A percentile compares a stretch with the other conserved stretches of the same genome.
phyloP scores from a whole-genome alignment of 2,329 filamentous ascomycete genomes.

The Sporothrix brunneoviolacea region DNA sequence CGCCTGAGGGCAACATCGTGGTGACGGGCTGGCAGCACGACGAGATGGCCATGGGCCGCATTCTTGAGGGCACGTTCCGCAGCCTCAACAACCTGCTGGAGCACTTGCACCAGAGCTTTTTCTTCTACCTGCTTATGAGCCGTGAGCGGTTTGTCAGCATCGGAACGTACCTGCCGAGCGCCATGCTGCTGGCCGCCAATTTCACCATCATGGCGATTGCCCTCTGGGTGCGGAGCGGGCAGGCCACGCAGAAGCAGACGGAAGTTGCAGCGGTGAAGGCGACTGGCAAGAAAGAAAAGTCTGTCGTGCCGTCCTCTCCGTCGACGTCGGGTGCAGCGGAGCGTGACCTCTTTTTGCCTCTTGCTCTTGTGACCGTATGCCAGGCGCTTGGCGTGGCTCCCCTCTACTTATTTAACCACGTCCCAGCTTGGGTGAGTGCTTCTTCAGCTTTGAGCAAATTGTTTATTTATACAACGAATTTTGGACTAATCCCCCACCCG shows the following conservation, averaged over 20 bases:
- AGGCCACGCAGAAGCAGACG: conserved; percentile 29
- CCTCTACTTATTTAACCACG: conserved; percentile 78
- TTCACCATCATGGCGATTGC: conserved; percentile 94
- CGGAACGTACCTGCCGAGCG: conserved; percentile 90
- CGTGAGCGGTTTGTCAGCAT: conserved; percentile 93
- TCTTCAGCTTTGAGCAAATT: no score
- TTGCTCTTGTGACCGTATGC: conserved; percentile 62
- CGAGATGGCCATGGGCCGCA: conserved; percentile 88
- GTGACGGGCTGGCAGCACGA: conserved; percentile 87
- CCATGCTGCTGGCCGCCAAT: conserved; percentile 92
- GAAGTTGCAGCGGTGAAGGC: conserved; percentile 19
- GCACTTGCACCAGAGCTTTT: conserved; percentile 97
- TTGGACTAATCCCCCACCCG: neutral
- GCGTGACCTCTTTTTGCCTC: conserved; percentile 63
- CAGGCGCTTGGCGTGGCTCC: conserved; percentile 76
- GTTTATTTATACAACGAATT: no score
- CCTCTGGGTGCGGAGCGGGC: conserved; percentile 86
- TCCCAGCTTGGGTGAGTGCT: conserved; percentile 57
- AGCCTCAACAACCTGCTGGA: conserved; percentile 95
- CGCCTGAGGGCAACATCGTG: conserved; percentile 35
- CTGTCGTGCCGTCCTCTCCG: no score
- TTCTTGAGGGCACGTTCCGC: conserved; percentile 83
- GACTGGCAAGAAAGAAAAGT: conserved; percentile 24
- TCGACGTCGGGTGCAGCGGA: conserved; percentile 37
- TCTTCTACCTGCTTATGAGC: conserved; percentile 95